Evolutionary conservation across 2,329 filamentous ascomycete genomes (phyloP).

Genomic region (Stagonosporopsis tanaceti): DNA sequence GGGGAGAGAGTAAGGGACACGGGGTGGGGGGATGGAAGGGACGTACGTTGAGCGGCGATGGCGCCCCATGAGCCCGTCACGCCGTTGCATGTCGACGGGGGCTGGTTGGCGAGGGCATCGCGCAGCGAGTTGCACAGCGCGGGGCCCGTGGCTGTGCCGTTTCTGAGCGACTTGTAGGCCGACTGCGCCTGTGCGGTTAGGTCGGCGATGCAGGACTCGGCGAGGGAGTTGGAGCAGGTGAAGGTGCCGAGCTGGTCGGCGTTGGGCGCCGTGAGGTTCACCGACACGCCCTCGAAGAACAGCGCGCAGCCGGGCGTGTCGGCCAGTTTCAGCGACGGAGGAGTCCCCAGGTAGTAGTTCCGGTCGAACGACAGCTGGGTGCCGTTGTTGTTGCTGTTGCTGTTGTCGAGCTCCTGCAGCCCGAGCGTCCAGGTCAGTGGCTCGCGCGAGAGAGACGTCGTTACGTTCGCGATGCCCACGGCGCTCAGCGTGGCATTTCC

Average conservation of each 20-base stretch:
- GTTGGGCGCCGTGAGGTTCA: neutral
- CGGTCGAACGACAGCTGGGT: constrained; percentile 5
- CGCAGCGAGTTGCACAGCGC: constrained; percentile 7
- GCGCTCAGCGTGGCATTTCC: constrained; percentile 8
- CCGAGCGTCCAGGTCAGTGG: constrained; percentile 20
- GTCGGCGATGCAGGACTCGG: constrained; percentile 7
- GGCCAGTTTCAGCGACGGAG: constrained; percentile 2
- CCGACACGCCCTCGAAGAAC: constrained; percentile 13
- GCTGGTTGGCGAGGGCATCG: constrained; percentile 1
- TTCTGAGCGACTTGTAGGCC: neutral
- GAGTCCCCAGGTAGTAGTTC: constrained; percentile 17
- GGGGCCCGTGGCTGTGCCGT: neutral
- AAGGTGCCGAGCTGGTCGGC: neutral
- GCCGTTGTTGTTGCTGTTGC: neutral
- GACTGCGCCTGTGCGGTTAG: constrained; percentile 7
- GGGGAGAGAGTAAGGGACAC: neutral
- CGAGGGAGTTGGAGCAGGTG: constrained; percentile 8
- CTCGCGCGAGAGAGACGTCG: constrained; percentile 1
- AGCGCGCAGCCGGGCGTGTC: constrained; percentile 10
- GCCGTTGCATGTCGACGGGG: constrained; percentile 8
- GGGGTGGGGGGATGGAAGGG: too few species aligned
- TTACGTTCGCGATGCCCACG: constrained; percentile 12
- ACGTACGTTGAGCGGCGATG: constrained; percentile 7
- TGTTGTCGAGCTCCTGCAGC: constrained; percentile 5
- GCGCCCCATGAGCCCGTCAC: constrained; percentile 5